Percentiles rank a stretch among this genome's conserved stretches.
Conservation (phyloP, 345 rosid genomes). For the Carallia pectinifolia region DNA sequence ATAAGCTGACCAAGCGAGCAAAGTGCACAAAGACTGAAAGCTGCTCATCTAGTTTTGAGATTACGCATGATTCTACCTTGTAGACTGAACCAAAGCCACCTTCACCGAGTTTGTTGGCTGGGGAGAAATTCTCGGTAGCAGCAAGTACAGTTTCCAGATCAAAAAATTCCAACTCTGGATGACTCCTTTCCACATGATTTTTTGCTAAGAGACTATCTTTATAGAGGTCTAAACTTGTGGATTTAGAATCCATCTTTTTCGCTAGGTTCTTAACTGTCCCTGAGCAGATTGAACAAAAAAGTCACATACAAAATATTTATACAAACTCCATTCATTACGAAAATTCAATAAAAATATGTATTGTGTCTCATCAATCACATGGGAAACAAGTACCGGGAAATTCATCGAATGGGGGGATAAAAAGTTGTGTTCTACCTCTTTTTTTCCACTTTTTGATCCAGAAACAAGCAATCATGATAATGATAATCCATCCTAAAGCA, state of each 20-base stretch:
- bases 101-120: conserved; percentile 29
- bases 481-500: conserved; percentile 13
- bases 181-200: too few relatives aligned
- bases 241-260: neutral
- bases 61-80: conserved; percentile 20
- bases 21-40: neutral
- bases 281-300: neutral
- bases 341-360: neutral
- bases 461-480: conserved; percentile 10
- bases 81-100: conserved; percentile 50
- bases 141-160: conserved; percentile 1
- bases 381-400: neutral
- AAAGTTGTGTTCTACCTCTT: conserved; percentile 29
- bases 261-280: conserved; percentile 7
- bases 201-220: too few relatives aligned
- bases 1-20: neutral
- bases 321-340: too few relatives aligned
- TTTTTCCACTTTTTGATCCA: conserved; percentile 33
- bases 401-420: neutral
- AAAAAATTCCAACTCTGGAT: too few relatives aligned
- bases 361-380: neutral
- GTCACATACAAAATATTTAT: too few relatives aligned
- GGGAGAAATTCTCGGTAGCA: conserved; percentile 34
- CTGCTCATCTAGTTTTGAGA: neutral
- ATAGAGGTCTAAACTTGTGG: too few relatives aligned